Evolutionary conservation across 2,329 filamentous ascomycete species (phyloP).

Genomic region (Microdochium paspali): DNA sequence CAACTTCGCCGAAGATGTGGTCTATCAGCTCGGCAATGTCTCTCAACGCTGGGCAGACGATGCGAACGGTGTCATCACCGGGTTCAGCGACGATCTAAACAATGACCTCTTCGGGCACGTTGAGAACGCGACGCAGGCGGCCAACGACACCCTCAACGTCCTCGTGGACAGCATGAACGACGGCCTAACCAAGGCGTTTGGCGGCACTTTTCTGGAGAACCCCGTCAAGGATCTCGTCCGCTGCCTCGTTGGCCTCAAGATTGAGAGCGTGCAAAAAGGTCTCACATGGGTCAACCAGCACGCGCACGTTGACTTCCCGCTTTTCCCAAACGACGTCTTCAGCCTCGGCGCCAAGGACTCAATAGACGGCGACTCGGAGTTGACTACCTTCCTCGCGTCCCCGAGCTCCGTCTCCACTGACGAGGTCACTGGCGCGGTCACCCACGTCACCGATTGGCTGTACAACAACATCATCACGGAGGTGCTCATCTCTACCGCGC

Average conservation of each 20-base stretch:
- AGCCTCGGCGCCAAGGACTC: constrained; percentile 63
- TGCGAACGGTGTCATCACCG: constrained; percentile 63
- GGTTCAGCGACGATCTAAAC: constrained; percentile 72
- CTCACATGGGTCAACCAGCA: constrained; percentile 91
- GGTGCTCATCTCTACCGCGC: constrained; percentile 65
- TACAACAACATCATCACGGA: constrained; percentile 62
- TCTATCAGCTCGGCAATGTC: constrained; percentile 60
- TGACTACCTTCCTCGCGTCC: constrained; percentile 67
- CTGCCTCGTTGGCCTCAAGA: constrained; percentile 82
- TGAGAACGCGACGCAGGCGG: constrained; percentile 67
- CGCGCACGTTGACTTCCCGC: constrained; percentile 72
- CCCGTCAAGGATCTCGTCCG: constrained; percentile 73
- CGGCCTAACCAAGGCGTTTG: constrained; percentile 69
- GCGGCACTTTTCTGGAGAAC: constrained; percentile 68
- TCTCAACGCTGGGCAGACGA: constrained; percentile 68
- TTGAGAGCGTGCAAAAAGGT: constrained; percentile 74
- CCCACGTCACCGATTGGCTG: constrained; percentile 59
- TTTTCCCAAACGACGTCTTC: constrained; percentile 72
- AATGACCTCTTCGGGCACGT: constrained; percentile 80
- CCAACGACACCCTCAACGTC: constrained; percentile 76
- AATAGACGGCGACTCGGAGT: constrained; percentile 46
- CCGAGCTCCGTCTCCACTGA: constrained; percentile 66
- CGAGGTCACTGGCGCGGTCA: constrained; percentile 69
- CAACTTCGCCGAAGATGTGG: constrained; percentile 70
- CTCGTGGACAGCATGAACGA: constrained; percentile 72